Conservation (phyloP, 2,329 filamentous ascomycete genomes). For the Monilinia laxa region DNA sequence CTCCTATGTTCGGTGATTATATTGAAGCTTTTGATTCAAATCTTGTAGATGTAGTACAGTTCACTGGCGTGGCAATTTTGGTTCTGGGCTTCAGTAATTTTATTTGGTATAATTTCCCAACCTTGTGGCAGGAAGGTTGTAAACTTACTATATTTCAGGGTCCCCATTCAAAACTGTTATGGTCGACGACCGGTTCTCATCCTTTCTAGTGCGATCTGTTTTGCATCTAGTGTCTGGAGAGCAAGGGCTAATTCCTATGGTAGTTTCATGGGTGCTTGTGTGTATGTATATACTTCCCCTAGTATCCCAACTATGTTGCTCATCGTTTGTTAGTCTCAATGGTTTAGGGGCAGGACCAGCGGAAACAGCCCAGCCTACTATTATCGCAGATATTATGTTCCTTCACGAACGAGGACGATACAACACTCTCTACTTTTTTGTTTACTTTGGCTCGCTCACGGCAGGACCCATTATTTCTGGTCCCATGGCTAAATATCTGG, state of each 20-base stretch:
- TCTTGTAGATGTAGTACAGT: slow-evolving; percentile 38
- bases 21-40: slow-evolving; percentile 50
- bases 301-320: background rate
- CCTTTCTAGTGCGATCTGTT: slow-evolving; percentile 46
- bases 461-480: slow-evolving; percentile 59
- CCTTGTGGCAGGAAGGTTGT: background rate
- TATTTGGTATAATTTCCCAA: slow-evolving; percentile 43
- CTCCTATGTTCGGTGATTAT: slow-evolving; percentile 52
- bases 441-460: slow-evolving; percentile 63
- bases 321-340: slow-evolving; percentile 46
- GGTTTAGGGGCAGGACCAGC: slow-evolving; percentile 59
- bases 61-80: slow-evolving; percentile 46
- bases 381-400: slow-evolving; percentile 66
- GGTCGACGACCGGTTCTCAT: slow-evolving; percentile 51
- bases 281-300: slow-evolving; percentile 37
- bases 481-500: slow-evolving; percentile 57
- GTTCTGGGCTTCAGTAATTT: slow-evolving; percentile 53
- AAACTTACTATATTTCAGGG: slow-evolving; percentile 30
- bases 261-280: slow-evolving; percentile 63
- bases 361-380: slow-evolving; percentile 60
- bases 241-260: slow-evolving; percentile 57
- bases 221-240: slow-evolving; percentile 50
- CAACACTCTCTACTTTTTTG: slow-evolving; percentile 54
- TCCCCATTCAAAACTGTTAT: slow-evolving; percentile 49
- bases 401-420: slow-evolving; percentile 62